phyloP scores from a whole-genome alignment of 2,329 filamentous ascomycete genomes.

The Penicillium sp. region DNA sequence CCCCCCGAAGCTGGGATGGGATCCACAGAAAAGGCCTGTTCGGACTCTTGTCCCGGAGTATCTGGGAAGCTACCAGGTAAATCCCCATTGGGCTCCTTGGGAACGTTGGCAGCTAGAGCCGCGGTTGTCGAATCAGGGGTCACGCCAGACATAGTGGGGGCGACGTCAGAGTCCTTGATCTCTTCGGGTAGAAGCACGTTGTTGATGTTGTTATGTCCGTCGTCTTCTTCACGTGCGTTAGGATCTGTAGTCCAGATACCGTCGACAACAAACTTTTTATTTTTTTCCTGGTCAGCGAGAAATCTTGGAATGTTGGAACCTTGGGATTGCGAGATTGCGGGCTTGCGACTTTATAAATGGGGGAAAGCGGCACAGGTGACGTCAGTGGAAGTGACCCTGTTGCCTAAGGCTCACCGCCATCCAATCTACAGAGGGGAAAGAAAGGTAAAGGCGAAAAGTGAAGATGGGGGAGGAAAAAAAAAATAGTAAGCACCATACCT shows the following conservation, averaged over 20 bases:
- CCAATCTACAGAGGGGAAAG: slow-evolving; percentile 6
- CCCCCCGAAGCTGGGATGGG: slow-evolving; percentile 60
- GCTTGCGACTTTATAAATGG: slow-evolving; percentile 19
- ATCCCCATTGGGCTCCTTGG: slow-evolving; percentile 53
- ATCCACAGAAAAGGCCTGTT: slow-evolving; percentile 48
- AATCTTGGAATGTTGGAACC: not conserved
- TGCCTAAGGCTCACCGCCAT: slow-evolving; percentile 26
- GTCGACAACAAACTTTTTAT: slow-evolving; percentile 84
- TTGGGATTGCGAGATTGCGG: not conserved
- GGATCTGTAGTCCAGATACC: slow-evolving; percentile 84
- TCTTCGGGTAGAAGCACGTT: slow-evolving; percentile 81
- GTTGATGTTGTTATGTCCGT: slow-evolving; percentile 82
- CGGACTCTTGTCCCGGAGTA: slow-evolving; percentile 60
- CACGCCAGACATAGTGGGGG: slow-evolving; percentile 57
- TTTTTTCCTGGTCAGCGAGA: slow-evolving; percentile 7
- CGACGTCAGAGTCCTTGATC: slow-evolving; percentile 48
- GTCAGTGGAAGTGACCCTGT: slow-evolving; percentile 18
- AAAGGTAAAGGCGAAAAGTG: not conserved
- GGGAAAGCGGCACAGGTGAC: slow-evolving; percentile 21
- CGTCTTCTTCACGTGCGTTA: slow-evolving; percentile 76
- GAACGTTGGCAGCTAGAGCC: slow-evolving; percentile 55
- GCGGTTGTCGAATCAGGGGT: slow-evolving; percentile 71
- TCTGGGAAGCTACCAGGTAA: slow-evolving; percentile 70
- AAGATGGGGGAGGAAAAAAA: slow-evolving; percentile 1
- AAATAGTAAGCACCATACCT: slow-evolving; percentile 60